Conservation (phyloP, 1,284 basidiomycete species). For the Irpex lacteus region DNA sequence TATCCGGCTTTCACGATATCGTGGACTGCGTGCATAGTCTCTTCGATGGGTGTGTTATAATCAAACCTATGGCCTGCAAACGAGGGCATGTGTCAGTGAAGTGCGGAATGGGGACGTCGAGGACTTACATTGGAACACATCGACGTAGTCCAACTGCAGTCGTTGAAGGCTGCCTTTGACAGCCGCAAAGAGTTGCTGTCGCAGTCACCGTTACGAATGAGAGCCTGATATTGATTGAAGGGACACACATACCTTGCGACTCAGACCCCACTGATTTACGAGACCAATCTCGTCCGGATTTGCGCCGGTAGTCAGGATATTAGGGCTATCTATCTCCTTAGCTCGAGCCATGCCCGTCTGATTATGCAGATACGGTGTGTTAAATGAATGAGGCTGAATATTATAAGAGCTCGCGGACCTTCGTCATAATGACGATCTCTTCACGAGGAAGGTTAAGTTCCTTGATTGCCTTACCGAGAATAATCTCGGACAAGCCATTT, state of each 20-base stretch:
- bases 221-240: neutral
- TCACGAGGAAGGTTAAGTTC: slow-evolving; percentile 67
- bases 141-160: slow-evolving; percentile 41
- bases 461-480: slow-evolving; percentile 80
- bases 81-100: neutral
- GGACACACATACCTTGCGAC: slow-evolving; percentile 21
- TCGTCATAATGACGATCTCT: slow-evolving; percentile 77
- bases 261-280: slow-evolving; percentile 27
- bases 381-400: neutral
- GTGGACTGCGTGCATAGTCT: slow-evolving; percentile 29
- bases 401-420: slow-evolving; percentile 36
- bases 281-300: slow-evolving; percentile 15
- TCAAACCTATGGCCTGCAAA: slow-evolving; percentile 19
- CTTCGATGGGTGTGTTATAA: slow-evolving; percentile 20
- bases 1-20: slow-evolving; percentile 29
- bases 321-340: slow-evolving; percentile 1
- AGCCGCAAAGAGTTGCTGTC: slow-evolving; percentile 40
- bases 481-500: slow-evolving; percentile 69
- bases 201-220: no score
- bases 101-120: neutral
- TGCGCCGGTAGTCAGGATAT: slow-evolving; percentile 1
- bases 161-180: slow-evolving; percentile 38
- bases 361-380: neutral
- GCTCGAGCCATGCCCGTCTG: neutral
- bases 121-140: slow-evolving; percentile 30